A percentile compares a stretch with the other conserved stretches of the same genome.
phyloP scores from a whole-genome alignment of 2,329 filamentous ascomycete genomes.

The Aspergillus sp. region DNA sequence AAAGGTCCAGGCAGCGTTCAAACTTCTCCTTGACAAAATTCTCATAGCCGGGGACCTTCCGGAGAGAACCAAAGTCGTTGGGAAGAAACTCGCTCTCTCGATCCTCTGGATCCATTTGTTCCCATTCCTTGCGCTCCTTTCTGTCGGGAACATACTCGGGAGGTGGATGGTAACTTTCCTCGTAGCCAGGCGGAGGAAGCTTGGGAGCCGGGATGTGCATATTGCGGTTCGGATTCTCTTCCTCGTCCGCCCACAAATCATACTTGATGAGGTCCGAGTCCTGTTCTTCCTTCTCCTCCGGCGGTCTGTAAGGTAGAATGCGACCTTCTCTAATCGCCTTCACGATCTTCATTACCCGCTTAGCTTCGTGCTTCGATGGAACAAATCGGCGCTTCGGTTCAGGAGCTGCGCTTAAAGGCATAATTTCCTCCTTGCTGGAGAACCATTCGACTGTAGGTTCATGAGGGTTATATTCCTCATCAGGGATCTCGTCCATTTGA shows the following conservation, averaged over 20 bases:
- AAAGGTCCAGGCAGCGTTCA: slow-evolving; percentile 88
- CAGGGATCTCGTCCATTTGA: slow-evolving; percentile 78
- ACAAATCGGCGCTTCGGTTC: slow-evolving; percentile 94
- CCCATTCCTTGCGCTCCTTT: slow-evolving; percentile 77
- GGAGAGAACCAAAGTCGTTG: slow-evolving; percentile 69
- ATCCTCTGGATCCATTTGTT: slow-evolving; percentile 79
- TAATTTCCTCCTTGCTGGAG: slow-evolving; percentile 78
- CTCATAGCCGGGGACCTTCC: slow-evolving; percentile 86
- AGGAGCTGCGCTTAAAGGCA: slow-evolving; percentile 89
- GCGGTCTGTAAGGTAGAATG: slow-evolving; percentile 81
- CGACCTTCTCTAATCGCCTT: slow-evolving; percentile 89
- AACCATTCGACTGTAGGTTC: slow-evolving; percentile 94
- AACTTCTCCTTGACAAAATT: slow-evolving; percentile 92
- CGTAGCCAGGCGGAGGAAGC: slow-evolving; percentile 82
- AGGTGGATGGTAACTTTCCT: slow-evolving; percentile 93
- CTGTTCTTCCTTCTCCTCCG: slow-evolving; percentile 63
- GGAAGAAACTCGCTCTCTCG: slow-evolving; percentile 83
- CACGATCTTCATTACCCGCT: slow-evolving; percentile 94
- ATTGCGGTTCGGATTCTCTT: slow-evolving; percentile 68
- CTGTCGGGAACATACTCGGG: slow-evolving; percentile 84
- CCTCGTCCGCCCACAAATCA: slow-evolving; percentile 93
- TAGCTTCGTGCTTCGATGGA: slow-evolving; percentile 93
- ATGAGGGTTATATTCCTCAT: slow-evolving; percentile 87
- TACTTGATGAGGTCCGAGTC: slow-evolving; percentile 66
- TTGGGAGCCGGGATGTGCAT: slow-evolving; percentile 97